These are phyloP conservation scores for Seiridium cupressi DNA, from an alignment of 2,329 filamentous ascomycete genomes.

Conservation along the genomic window DNA sequence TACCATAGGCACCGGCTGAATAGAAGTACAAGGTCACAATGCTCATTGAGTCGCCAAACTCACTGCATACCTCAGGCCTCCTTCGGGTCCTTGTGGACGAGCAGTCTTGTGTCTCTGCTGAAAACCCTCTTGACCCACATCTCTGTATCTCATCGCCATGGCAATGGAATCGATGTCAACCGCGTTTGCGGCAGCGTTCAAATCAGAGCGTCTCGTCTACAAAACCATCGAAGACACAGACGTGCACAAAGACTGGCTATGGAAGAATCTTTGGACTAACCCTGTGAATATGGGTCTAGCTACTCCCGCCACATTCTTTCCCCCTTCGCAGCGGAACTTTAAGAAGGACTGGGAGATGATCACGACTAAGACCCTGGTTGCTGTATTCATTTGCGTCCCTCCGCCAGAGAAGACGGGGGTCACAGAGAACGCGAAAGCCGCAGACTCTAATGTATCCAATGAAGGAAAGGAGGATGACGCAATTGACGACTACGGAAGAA, in stretches of 20 bases:
- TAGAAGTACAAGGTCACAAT: too few relatives aligned
- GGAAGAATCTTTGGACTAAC: conserved; percentile 9
- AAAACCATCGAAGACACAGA: conserved; percentile 22
- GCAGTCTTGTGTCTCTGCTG: too few relatives aligned
- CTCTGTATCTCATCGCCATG: background rate
- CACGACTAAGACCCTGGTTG: conserved; percentile 11
- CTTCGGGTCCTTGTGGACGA: too few relatives aligned
- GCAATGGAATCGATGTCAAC: conserved; percentile 12
- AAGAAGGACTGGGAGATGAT: conserved; percentile 11
- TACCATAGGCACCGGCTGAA: too few relatives aligned
- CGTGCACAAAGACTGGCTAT: conserved; percentile 17
- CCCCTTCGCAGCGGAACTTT: conserved; percentile 9
- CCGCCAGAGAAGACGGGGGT: background rate
- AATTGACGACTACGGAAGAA: background rate
- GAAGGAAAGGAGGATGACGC: background rate
- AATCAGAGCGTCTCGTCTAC: conserved; percentile 21
- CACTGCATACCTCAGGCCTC: too few relatives aligned
- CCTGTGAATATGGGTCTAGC: conserved; percentile 5
- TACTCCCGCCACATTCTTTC: conserved; percentile 10
- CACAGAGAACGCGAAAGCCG: background rate
- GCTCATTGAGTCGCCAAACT: too few relatives aligned
- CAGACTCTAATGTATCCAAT: background rate
- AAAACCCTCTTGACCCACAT: too few relatives aligned
- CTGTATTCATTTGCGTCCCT: conserved; percentile 20
- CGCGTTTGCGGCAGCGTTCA: conserved; percentile 16